A percentile compares a stretch with the other conserved stretches of the same genome.
These are phyloP conservation scores for Penicillium sclerotiorum DNA, from an alignment of 2,329 filamentous ascomycete species.

Conservation along the genomic window DNA sequence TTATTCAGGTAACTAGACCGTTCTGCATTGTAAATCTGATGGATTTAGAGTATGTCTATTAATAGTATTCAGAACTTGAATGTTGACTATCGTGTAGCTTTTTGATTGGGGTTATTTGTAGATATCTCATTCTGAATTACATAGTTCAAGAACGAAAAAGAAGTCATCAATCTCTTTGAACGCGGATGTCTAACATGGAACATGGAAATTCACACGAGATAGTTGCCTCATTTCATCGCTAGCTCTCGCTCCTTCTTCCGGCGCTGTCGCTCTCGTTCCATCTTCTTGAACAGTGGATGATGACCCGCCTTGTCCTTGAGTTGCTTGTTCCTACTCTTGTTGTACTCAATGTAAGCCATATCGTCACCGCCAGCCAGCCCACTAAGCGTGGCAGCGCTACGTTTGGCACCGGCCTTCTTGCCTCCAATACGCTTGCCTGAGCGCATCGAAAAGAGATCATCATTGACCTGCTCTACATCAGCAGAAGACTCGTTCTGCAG, in stretches of 20 bases:
- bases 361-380: slow-evolving; percentile 90
- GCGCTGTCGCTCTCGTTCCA: slow-evolving; percentile 64
- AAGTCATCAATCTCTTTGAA: background rate
- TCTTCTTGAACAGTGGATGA: slow-evolving; percentile 67
- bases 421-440: slow-evolving; percentile 44
- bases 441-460: slow-evolving; percentile 67
- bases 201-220: too few relatives aligned
- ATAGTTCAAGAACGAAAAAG: background rate
- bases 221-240: background rate
- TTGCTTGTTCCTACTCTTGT: slow-evolving; percentile 70
- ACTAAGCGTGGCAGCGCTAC: slow-evolving; percentile 81
- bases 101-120: background rate
- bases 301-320: slow-evolving; percentile 64
- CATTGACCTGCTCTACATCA: slow-evolving; percentile 70
- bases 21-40: background rate
- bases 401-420: slow-evolving; percentile 64
- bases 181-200: too few relatives aligned
- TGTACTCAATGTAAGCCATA: slow-evolving; percentile 94
- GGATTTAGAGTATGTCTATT: too few relatives aligned
- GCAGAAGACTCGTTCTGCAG: slow-evolving; percentile 78
- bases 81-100: too few relatives aligned
- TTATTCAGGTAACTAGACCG: background rate
- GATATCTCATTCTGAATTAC: too few relatives aligned
- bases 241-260: slow-evolving; percentile 51
- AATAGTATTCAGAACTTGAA: too few relatives aligned